A percentile compares a stretch with the other conserved stretches of the same genome.
phyloP scores from a whole-genome alignment of 768 basidiomycete genomes.

The Strobilomyces echinocephalus region DNA sequence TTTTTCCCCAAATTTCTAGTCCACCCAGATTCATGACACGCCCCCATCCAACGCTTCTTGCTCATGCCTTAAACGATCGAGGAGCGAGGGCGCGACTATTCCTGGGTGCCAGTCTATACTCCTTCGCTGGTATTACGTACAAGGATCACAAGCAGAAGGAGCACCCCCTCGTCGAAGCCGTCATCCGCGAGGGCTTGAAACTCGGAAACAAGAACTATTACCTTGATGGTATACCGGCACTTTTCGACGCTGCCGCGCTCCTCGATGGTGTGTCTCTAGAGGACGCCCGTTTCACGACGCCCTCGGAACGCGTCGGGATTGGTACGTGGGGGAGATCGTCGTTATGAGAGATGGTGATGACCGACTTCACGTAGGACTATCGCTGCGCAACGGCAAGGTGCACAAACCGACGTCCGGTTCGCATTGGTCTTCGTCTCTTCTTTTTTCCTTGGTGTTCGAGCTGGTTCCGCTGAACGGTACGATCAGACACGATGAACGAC shows the following conservation, averaged over 20 bases:
- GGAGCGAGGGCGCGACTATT: slow-evolving; percentile 58
- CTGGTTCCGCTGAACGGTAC: slow-evolving; percentile 49
- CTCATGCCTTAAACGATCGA: slow-evolving; percentile 20
- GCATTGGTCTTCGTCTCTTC: slow-evolving; percentile 65
- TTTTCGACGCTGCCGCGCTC: slow-evolving; percentile 51
- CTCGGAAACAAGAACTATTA: slow-evolving; percentile 74
- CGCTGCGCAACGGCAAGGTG: slow-evolving; percentile 62
- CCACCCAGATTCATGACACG: slow-evolving; percentile 11
- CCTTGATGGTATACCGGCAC: slow-evolving; percentile 66
- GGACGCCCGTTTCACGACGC: slow-evolving; percentile 31
- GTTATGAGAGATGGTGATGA: not conserved
- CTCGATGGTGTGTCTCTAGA: slow-evolving; percentile 33
- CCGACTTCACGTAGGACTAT: slow-evolving; percentile 42
- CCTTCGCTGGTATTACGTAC: slow-evolving; percentile 59
- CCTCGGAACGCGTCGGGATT: slow-evolving; percentile 53
- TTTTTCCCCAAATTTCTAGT: slow-evolving; percentile 24
- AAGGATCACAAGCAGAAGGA: slow-evolving; percentile 60
- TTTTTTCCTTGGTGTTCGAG: slow-evolving; percentile 76
- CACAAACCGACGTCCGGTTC: slow-evolving; percentile 60
- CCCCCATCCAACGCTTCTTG: slow-evolving; percentile 39
- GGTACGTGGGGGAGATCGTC: slow-evolving; percentile 37
- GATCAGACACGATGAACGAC: slow-evolving; percentile 2
- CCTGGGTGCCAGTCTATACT: slow-evolving; percentile 72
- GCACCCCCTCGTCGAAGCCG: slow-evolving; percentile 56
- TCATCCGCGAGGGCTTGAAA: slow-evolving; percentile 81